A percentile compares a stretch with the other conserved stretches of the same genome.
These are phyloP conservation scores for Dictyostelium brefeldianum DNA, from an alignment of 78 protist genomes.

Conservation along the genomic window DNA sequence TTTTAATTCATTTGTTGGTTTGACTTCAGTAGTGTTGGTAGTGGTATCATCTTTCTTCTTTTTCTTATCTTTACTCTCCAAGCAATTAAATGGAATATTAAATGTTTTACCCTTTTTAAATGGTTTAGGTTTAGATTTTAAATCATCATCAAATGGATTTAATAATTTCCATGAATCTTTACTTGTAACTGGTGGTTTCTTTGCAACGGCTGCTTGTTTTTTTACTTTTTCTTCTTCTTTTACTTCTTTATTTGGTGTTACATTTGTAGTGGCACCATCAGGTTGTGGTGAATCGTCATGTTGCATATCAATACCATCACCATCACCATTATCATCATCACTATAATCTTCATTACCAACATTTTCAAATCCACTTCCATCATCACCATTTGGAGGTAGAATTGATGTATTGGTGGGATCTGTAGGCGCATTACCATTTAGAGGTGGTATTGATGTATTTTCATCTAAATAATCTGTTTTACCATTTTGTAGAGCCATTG, in stretches of 20 bases:
- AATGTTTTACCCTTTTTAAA: slow-evolving; percentile 57
- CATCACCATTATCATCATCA: background rate
- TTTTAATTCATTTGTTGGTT: background rate
- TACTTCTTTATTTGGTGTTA: slow-evolving; percentile 12
- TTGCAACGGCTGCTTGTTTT: background rate
- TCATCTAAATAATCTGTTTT: background rate
- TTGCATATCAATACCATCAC: background rate
- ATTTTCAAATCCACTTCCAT: background rate
- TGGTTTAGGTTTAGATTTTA: slow-evolving; percentile 19
- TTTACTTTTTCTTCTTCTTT: background rate
- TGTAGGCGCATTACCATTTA: background rate
- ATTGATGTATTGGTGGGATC: background rate
- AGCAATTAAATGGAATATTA: slow-evolving; percentile 19
- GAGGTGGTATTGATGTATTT: background rate
- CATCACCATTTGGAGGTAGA: background rate
- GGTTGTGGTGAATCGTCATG: background rate
- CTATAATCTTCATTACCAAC: background rate
- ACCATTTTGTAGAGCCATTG: background rate
- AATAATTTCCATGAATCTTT: slow-evolving; percentile 38
- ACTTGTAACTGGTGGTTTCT: background rate
- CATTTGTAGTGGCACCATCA: too few species aligned
- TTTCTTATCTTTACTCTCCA: background rate
- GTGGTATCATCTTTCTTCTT: background rate
- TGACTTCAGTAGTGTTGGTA: background rate
- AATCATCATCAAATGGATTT: slow-evolving; percentile 53